Base-by-base conservation (phyloP, 768 basidiomycete species). In the Terana coerulea region DNA sequence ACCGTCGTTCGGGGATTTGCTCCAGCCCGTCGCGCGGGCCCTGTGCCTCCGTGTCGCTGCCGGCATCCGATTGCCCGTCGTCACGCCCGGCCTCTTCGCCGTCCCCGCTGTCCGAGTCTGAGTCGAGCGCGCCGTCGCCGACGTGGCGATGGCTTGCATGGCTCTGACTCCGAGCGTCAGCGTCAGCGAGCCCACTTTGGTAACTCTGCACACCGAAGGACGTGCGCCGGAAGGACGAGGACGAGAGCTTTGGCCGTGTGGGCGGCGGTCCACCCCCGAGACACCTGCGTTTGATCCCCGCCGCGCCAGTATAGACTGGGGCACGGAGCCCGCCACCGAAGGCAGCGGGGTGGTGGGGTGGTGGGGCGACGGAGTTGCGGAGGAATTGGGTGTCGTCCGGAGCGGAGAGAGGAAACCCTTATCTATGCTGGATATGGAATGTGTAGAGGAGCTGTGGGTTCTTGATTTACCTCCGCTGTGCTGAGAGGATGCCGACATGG, bases 101-200 rank as follows among this genome's bases (percentile, higher is more conserved):
- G 4, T n/a, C n/a, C n/a, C 57, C 63, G 47, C 60, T 33, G 59
- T 67, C 45, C 54, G 86, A 87, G 67, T 89, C 88, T 0, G 86
- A 89, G 60, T 89, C 84, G 3, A 91, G 67, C 1, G 84, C 86
- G 24, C 88, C 87, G 60, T 90, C 89, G 3, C 88, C 88, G 10
- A 84, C 79, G 59, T 88, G 82, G 1, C 79, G 71, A 28, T 80
- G 67, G 52, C 78, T 86, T 9, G 67, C 57, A 11, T 71, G 70
- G 56, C 67, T 65, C 2, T 51, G 63, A 36, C 65, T 70, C 3
- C 65, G 63, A 40, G 58, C 69, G 29, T 71, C 71, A 45, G 66
- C 68, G 3, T 39, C 33, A 31, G 31, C 9, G 19, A 11, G 19
- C 28, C 40, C 45, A 44, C 69, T 73, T 26, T 75, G 67, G 12